A percentile compares a stretch with the other conserved stretches of the same genome.
These are phyloP conservation scores for Penicillium steckii DNA, from an alignment of 495 filamentous ascomycete genomes.

Conservation along the genomic window DNA sequence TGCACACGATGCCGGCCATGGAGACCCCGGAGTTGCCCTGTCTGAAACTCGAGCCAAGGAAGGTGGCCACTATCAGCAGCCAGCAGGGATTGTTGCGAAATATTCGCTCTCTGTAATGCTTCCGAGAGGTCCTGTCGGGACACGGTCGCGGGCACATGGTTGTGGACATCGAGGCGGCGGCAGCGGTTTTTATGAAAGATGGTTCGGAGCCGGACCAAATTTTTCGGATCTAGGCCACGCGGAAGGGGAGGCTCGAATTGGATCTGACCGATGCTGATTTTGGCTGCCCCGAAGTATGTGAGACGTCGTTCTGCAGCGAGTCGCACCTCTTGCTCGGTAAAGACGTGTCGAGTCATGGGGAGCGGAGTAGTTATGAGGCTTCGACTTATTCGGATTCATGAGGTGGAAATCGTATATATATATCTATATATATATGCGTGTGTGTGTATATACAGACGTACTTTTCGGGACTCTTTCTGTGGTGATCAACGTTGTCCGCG, in stretches of 20 bases:
- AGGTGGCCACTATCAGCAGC: neutral
- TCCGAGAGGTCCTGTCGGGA: slow-evolving; percentile 8
- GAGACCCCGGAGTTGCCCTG: neutral
- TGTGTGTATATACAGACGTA: no score
- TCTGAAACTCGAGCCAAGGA: neutral
- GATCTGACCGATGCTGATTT: slow-evolving; percentile 16
- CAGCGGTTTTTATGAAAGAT: slow-evolving; percentile 21
- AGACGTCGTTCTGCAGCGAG: slow-evolving; percentile 1
- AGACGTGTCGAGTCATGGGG: neutral
- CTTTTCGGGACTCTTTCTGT: neutral
- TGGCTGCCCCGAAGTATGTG: slow-evolving; percentile 5
- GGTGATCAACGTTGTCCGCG: neutral
- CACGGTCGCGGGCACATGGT: slow-evolving; percentile 23
- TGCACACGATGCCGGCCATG: neutral
- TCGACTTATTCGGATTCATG: no score
- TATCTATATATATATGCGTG: no score
- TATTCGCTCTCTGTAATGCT: slow-evolving; percentile 1
- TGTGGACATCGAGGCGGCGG: slow-evolving; percentile 17
- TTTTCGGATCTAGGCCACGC: slow-evolving; percentile 12
- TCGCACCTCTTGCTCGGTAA: slow-evolving; percentile 7
- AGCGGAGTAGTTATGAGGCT: neutral
- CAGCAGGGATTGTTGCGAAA: slow-evolving; percentile 4
- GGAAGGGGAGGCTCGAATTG: slow-evolving; percentile 10
- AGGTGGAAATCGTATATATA: no score
- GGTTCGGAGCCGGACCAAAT: slow-evolving; percentile 16